Conservation (phyloP, 345 rosid species). For the Raphanus sativus region DNA sequence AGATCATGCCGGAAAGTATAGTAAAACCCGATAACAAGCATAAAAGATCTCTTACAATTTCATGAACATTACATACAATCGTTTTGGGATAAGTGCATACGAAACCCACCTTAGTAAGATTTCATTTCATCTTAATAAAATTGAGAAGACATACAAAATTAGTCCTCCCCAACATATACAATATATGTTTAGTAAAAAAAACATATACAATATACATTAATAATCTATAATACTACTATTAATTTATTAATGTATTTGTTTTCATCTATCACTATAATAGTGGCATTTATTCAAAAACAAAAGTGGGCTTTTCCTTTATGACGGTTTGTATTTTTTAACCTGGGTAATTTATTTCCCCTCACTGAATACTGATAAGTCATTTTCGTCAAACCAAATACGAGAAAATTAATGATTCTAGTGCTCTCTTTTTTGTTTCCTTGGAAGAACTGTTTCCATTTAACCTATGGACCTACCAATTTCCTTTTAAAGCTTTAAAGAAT, state of each 20-base stretch:
- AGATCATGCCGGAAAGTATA: neutral
- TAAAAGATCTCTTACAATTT: neutral
- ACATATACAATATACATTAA: neutral
- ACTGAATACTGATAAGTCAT: constrained; percentile 20
- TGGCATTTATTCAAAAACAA: constrained; percentile 28
- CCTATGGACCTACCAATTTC: neutral
- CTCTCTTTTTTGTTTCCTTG: neutral
- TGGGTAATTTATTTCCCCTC: constrained; percentile 24
- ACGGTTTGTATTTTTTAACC: constrained; percentile 15
- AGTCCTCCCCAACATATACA: neutral
- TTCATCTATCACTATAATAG: neutral
- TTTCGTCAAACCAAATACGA: constrained; percentile 31
- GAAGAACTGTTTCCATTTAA: constrained; percentile 7
- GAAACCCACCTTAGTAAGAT: neutral
- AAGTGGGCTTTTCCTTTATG: constrained; percentile 26
- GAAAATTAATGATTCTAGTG: constrained; percentile 15
- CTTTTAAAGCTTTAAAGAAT: neutral
- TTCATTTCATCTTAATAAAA: neutral
- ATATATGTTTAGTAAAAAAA: no score
- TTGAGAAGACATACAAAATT: neutral
- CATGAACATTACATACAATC: neutral
- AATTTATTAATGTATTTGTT: neutral
- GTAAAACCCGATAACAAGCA: neutral
- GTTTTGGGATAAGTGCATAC: neutral
- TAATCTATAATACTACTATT: neutral